A percentile compares a stretch with the other conserved stretches of the same genome.
These are phyloP conservation scores for Penicillium polonicum DNA, from an alignment of 2,329 filamentous ascomycete genomes.

Conservation along the genomic window DNA sequence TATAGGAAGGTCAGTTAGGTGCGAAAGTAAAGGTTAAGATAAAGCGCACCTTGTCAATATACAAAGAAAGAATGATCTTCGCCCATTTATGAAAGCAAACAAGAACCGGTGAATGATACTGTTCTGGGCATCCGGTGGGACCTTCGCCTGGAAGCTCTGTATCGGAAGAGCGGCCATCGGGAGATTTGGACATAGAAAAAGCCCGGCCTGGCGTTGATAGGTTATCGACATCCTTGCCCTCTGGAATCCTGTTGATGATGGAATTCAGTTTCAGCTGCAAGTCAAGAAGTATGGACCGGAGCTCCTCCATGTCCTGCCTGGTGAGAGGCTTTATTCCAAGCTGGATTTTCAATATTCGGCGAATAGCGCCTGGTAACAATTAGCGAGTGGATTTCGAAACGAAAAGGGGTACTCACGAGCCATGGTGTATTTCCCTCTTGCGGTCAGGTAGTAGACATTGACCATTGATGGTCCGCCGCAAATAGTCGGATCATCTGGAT, in stretches of 20 bases:
- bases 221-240: constrained; percentile 25
- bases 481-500: constrained; percentile 43
- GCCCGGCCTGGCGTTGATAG: constrained; percentile 22
- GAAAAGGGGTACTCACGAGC: constrained; percentile 36
- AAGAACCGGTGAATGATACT: constrained; percentile 46
- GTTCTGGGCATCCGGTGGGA: constrained; percentile 38
- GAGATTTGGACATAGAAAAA: constrained; percentile 31
- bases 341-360: constrained; percentile 46
- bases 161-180: constrained; percentile 28
- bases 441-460: constrained; percentile 45
- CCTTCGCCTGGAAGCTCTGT: constrained; percentile 39
- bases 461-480: constrained; percentile 44
- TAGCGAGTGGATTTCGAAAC: not conserved
- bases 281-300: constrained; percentile 43
- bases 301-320: constrained; percentile 45
- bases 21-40: not conserved
- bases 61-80: constrained; percentile 44
- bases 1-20: constrained; percentile 16
- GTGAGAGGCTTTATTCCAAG: constrained; percentile 46
- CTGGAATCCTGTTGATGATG: constrained; percentile 45
- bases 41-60: constrained; percentile 44
- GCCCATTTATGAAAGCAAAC: constrained; percentile 50
- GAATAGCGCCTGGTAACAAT: constrained; percentile 37
- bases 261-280: constrained; percentile 44
- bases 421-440: constrained; percentile 47